These are phyloP conservation scores for Paraphoma chrysanthemicola DNA, from an alignment of 2,329 filamentous ascomycete species.

Conservation along the genomic window DNA sequence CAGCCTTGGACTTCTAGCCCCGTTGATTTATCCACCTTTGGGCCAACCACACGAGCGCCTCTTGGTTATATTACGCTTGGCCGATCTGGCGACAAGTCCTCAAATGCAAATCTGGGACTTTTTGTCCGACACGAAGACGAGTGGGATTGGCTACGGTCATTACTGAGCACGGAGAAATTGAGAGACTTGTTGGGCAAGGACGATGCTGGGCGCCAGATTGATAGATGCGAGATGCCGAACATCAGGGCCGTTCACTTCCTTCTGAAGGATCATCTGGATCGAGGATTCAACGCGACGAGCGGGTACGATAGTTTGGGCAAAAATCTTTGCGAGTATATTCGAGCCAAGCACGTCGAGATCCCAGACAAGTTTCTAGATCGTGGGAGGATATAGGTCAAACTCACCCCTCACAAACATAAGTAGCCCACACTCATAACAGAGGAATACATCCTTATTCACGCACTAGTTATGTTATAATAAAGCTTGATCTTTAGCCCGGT, in stretches of 20 bases:
- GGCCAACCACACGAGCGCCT: conserved; percentile 36
- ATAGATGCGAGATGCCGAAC: conserved; percentile 29
- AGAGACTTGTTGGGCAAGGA: conserved; percentile 54
- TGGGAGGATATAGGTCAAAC: no score
- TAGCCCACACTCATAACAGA: no score
- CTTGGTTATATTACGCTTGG: conserved; percentile 52
- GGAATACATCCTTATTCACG: no score
- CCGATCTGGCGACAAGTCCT: conserved; percentile 51
- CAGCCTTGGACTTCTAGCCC: conserved; percentile 16
- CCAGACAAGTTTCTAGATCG: conserved; percentile 29
- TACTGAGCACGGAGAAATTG: conserved; percentile 51
- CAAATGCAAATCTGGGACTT: conserved; percentile 53
- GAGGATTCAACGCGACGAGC: conserved; percentile 25
- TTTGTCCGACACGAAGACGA: conserved; percentile 51
- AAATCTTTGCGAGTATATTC: conserved; percentile 28
- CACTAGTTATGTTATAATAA: no score
- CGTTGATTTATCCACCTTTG: conserved; percentile 30
- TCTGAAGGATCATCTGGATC: conserved; percentile 28
- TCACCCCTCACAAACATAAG: no score
- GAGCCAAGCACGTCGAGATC: conserved; percentile 24
- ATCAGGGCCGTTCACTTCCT: conserved; percentile 33
- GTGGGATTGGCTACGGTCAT: conserved; percentile 51
- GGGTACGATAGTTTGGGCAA: conserved; percentile 29
- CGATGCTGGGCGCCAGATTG: conserved; percentile 47
- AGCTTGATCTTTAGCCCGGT: no score